Evolutionary conservation across 78 protist species (phyloP), one percentile per base, ranked within the genome.

Genomic region (Dictyostelium purpureum): DNA sequence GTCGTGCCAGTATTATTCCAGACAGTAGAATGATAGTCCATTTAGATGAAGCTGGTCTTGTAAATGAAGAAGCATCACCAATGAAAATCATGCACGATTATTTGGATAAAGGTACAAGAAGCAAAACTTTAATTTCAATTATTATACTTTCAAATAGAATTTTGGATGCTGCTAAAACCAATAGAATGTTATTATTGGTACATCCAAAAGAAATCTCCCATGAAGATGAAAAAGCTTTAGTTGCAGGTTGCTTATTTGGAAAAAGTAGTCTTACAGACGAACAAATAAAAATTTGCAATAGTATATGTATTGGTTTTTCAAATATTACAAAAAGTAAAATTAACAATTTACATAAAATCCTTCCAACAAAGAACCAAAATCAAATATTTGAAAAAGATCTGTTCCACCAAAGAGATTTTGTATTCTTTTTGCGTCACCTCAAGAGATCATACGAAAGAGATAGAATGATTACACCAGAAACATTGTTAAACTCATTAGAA

Each of bases 121-220:
- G 43, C 10, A 42, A 40, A n/a, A 42, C 47, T 69, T 33, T 2
- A 73, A 85, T 85, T 31, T 45, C 51, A 9, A 74, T 85, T 21
- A 61, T 85, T 1, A 85, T 85, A 12, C 75, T 85, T 10, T 73
- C 83, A 0, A 85, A 85, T 42, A 70, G 45, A 49, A 74, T 73
- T 4, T 47, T 85, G 28, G 92, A 85, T 85, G 92, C 92, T n/a
- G 92, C 92, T 56, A 85, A 85, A 51, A 85, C 92, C 24, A 85
- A 73, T 73, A 59, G 92, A 54, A 73, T 73, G 82, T 14, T 85
- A 6, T 24, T 85, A 67, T 37, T 85, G 12, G 57, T 85, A 12
- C 92, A 85, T 59, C 92, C 92, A 43, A 56, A 45, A 16, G 66
- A 43, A 12, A 75, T 73, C 40, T 38, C 74, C 1, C 11, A 71